Evolutionary conservation across 495 filamentous ascomycete genomes (phyloP), one percentile per base, ranked within the genome.

Genomic region (Zalerion maritima): DNA sequence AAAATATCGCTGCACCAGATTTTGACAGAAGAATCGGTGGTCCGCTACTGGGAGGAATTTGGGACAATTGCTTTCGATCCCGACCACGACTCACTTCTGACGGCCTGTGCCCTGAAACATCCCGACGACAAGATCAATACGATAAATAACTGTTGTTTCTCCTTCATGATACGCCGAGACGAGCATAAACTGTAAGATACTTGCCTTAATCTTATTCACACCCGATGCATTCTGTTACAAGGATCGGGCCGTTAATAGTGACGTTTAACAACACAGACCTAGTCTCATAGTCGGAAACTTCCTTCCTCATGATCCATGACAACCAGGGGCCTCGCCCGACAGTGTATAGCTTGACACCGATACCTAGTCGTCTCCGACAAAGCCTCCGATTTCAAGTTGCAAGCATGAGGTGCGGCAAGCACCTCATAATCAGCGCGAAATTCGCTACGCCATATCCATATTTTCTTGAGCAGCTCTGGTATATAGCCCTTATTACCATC

Each of bases 31-130:
- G 81, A 89, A 27, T 86, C 86, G 32, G 69, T 91, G 26, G 91
- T 96, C 37, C 78, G 78, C 50, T 99, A 99, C 45, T 99, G 89
- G 89, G 87, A 99, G 55, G 94, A 96, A 44, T 96, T 96, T 46
- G 85, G 86, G 10, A 81, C 81, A n/a, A 94, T 99, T 43, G 89
- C 91, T 13, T 99, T 99, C 45, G 89, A 99, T 48, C 74, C 73
- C 31, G 73, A 69, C n/a, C 89, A 96, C 52, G 94, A 96, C 54
- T 87, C 87, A 9, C 87, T 99, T 60, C 62, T 96, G 38, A 96
- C 91, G 17, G 85, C 78, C 42, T 99, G 89, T 44, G 77, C 79
- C 9, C 58, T 99, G 41, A 93, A 91, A 52, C 87, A 75, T 41
- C 89, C 85, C 7, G 71, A 80, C 37, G 68, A 77, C 17, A 72